These are phyloP conservation scores for Arabidopsis thaliana DNA, from an alignment of 345 rosid species.

Conservation along the genomic window TAIR10.1 NC_003076.8:19959501-19960000, in stretches of 20 bases:
- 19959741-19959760: constrained; percentile 11
- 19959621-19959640: constrained; percentile 73
- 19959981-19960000: neutral
- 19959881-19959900: neutral
- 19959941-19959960: neutral
- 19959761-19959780: neutral
- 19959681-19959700: neutral
- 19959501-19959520: neutral
- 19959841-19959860: neutral
- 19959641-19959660: constrained; percentile 49
- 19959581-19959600: constrained; percentile 78
- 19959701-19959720: neutral
- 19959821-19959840: neutral
- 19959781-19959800: neutral
- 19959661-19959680: neutral
- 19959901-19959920: neutral
- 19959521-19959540: neutral
- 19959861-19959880: neutral
- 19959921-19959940: neutral
- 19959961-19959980: constrained; percentile 5
- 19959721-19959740: neutral
- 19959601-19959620: constrained; percentile 72
- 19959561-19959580: constrained; percentile 68
- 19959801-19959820: neutral
- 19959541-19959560: constrained; percentile 42